Conservation (phyloP, 2,329 filamentous ascomycete genomes). For the Colletotrichum eleusines region DNA sequence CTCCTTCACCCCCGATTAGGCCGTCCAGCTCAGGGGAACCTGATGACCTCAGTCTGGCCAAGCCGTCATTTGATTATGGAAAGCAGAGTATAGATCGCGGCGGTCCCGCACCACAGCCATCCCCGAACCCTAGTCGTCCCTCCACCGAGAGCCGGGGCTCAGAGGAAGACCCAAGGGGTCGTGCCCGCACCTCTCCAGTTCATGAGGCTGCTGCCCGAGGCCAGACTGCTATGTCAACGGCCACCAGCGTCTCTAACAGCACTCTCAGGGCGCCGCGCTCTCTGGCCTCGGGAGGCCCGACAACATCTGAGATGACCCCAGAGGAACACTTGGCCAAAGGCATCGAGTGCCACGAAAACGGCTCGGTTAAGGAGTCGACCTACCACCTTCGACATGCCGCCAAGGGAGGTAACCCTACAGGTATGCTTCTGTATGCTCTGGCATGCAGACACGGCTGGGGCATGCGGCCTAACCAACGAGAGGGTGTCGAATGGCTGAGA, state of each 20-base stretch:
- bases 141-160: slow-evolving; percentile 61
- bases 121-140: slow-evolving; percentile 59
- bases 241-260: slow-evolving; percentile 67
- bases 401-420: slow-evolving; percentile 86
- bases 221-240: slow-evolving; percentile 60
- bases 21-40: slow-evolving; percentile 68
- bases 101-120: slow-evolving; percentile 56
- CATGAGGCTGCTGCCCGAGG: slow-evolving; percentile 56
- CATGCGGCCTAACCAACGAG: slow-evolving; percentile 90
- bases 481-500: slow-evolving; percentile 92
- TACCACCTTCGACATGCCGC: slow-evolving; percentile 95
- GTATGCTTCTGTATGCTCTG: slow-evolving; percentile 95
- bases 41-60: slow-evolving; percentile 55
- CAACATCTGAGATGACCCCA: slow-evolving; percentile 77
- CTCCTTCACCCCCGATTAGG: slow-evolving; percentile 72
- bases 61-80: slow-evolving; percentile 63
- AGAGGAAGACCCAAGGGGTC: slow-evolving; percentile 63
- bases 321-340: slow-evolving; percentile 93
- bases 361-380: slow-evolving; percentile 90
- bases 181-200: slow-evolving; percentile 53
- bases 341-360: slow-evolving; percentile 89
- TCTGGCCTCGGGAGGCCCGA: slow-evolving; percentile 62
- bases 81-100: slow-evolving; percentile 61
- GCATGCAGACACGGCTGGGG: slow-evolving; percentile 98
- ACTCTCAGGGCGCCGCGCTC: slow-evolving; percentile 63